phyloP scores from a whole-genome alignment of 2,329 filamentous ascomycete species.

The Dothideomycetes sp. region DNA sequence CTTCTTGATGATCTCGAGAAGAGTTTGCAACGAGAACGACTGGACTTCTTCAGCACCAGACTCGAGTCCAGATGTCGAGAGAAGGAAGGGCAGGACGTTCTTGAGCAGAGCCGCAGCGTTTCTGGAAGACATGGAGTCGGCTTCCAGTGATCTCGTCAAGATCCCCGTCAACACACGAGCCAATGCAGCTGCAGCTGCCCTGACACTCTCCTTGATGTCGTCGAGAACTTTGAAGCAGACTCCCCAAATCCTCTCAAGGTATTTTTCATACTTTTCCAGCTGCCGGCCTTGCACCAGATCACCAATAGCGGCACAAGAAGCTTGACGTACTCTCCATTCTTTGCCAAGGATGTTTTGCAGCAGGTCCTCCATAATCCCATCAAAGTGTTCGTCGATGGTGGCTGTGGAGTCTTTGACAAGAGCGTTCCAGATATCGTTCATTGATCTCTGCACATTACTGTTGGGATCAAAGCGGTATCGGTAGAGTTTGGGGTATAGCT shows the following conservation, averaged over 20 bases:
- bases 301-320: slow-evolving; percentile 80
- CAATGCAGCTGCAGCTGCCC: slow-evolving; percentile 68
- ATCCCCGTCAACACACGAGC: slow-evolving; percentile 78
- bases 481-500: slow-evolving; percentile 90
- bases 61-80: slow-evolving; percentile 82
- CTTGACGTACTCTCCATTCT: slow-evolving; percentile 89
- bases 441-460: slow-evolving; percentile 80
- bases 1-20: slow-evolving; percentile 84
- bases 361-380: slow-evolving; percentile 79
- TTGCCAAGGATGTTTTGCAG: slow-evolving; percentile 77
- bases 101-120: slow-evolving; percentile 71
- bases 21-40: slow-evolving; percentile 65
- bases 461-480: slow-evolving; percentile 95
- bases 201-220: slow-evolving; percentile 88
- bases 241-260: slow-evolving; percentile 77
- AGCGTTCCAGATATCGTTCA: slow-evolving; percentile 97
- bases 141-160: slow-evolving; percentile 75
- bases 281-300: slow-evolving; percentile 78
- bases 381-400: slow-evolving; percentile 73
- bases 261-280: slow-evolving; percentile 61
- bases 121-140: slow-evolving; percentile 56
- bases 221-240: slow-evolving; percentile 85
- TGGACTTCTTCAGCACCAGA: slow-evolving; percentile 83
- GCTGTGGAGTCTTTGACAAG: slow-evolving; percentile 79
- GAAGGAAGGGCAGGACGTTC: slow-evolving; percentile 79